Evolutionary conservation across 208 protist species (phyloP).

Genomic region (Trypanosoma platydactyli): DNA sequence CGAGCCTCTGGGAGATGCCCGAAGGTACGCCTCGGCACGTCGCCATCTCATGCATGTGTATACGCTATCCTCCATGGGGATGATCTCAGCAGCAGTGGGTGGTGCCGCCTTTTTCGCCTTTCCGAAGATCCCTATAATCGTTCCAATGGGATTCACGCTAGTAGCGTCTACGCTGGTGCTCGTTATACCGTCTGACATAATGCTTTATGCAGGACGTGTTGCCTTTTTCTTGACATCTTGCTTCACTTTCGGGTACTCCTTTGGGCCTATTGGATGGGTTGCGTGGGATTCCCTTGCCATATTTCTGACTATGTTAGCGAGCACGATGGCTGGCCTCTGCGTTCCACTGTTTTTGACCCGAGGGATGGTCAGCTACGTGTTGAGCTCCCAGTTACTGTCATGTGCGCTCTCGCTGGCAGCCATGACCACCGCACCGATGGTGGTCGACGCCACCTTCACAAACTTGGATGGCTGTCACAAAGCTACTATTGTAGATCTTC

Average conservation of each 20-base stretch:
- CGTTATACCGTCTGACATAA: constrained; percentile 38
- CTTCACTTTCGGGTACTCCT: constrained; percentile 59
- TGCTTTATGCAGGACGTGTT: constrained; percentile 39
- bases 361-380: constrained; percentile 80
- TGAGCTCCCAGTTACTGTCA: constrained; percentile 74
- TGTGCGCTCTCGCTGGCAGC: constrained; percentile 50
- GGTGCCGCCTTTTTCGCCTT: constrained; percentile 43
- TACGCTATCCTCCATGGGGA: constrained; percentile 41
- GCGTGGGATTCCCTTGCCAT: constrained; percentile 65
- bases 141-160: constrained; percentile 50
- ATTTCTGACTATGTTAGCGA: constrained; percentile 46
- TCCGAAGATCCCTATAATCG: constrained; percentile 54
- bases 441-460: neutral
- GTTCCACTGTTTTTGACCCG: constrained; percentile 79
- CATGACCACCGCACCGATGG: constrained; percentile 40
- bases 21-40: constrained; percentile 44
- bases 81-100: constrained; percentile 46
- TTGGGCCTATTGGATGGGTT: constrained; percentile 76
- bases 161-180: constrained; percentile 46
- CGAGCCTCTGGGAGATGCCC: constrained; percentile 52
- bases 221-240: constrained; percentile 45
- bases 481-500: constrained; percentile 37
- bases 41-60: constrained; percentile 63
- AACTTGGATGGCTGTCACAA: constrained; percentile 7
- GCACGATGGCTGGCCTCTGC: constrained; percentile 72